Base-by-base conservation (phyloP, 2,329 filamentous ascomycete genomes). In the Juglanconis sp. region DNA sequence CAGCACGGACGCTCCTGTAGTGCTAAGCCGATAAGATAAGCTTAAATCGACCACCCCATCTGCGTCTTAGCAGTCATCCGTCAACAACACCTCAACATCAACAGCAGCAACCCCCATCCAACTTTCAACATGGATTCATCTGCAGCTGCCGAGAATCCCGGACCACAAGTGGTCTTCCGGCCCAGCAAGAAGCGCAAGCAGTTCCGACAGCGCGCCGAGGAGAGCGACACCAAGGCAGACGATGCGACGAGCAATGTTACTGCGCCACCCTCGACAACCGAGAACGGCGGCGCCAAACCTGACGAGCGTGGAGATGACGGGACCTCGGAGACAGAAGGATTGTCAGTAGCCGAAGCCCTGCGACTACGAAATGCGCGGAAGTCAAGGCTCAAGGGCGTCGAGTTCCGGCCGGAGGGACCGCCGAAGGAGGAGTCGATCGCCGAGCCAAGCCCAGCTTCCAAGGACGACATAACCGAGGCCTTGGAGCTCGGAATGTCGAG, bases 181-280 rank as follows among this genome's bases (percentile, higher is more conserved):
- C 69, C 74, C 44, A 76, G 76, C 62, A 87, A 86, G 71, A 87
- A 86, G 73, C 79, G 84, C 69, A 87, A 87, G 68, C 74, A 76
- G 5, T 84, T 85, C 64, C 79, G 85, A 51, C 83, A 84, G 64
- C 81, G 83, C 64, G 65, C 70, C 17, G 66, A 70, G 48, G 68
- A 68, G 50, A 44, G 30, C 30, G 40, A 51, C 44, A 34, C 52
- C 53, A 50, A 40, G 30, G 30, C 46, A 11, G 54, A 40, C 13
- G 54, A 57, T 44, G 54, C 42, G 4, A 31, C 64, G 4, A n/a
- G 55, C 17, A 42, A 59, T 42, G 30, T 32, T 40, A 44, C 36
- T 6, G 35, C 51, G 36, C 62, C 56, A 30, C 50, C 51, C 52
- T 64, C n/a, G 53, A 61, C 50, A 31, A 30, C 46, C 46, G 63